Conservation (phyloP, 1,284 basidiomycete genomes). For the Fomitopsis palustris region DNA sequence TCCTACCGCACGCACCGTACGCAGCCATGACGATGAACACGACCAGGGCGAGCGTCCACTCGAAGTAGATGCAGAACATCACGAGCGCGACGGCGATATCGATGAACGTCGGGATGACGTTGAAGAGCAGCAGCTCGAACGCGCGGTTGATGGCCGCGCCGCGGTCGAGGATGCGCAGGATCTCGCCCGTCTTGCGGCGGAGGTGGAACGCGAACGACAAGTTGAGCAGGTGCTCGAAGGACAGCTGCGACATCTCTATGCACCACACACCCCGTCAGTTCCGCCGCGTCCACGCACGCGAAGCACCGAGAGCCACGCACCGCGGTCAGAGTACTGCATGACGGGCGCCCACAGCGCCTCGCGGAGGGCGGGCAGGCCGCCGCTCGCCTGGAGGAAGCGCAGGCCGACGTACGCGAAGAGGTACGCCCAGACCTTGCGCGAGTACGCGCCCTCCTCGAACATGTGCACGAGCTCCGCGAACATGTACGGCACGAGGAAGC, state of each 20-base stretch:
- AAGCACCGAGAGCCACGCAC: conserved; percentile 26
- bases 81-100: conserved; percentile 72
- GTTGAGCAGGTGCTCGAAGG: conserved; percentile 77
- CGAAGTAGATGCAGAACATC: conserved; percentile 61
- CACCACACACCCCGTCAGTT: background rate
- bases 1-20: conserved; percentile 49
- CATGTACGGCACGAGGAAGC: conserved; percentile 67
- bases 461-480: conserved; percentile 66
- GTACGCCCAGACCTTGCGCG: conserved; percentile 56
- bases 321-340: conserved; percentile 81
- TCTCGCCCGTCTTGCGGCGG: conserved; percentile 64
- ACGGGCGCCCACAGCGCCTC: conserved; percentile 79
- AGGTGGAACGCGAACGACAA: conserved; percentile 87
- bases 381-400: conserved; percentile 65
- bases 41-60: conserved; percentile 65
- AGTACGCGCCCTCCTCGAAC: conserved; percentile 44
- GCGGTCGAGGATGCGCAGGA: conserved; percentile 64
- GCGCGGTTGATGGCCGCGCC: conserved; percentile 53
- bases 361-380: conserved; percentile 66
- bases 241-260: conserved; percentile 73
- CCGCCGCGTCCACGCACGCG: background rate
- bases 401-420: conserved; percentile 61
- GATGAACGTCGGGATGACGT: conserved; percentile 75
- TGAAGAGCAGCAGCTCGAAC: conserved; percentile 68
- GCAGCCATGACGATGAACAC: conserved; percentile 75